Base-by-base conservation (phyloP, 768 basidiomycete species). In the Auricularia heimuer region DNA sequence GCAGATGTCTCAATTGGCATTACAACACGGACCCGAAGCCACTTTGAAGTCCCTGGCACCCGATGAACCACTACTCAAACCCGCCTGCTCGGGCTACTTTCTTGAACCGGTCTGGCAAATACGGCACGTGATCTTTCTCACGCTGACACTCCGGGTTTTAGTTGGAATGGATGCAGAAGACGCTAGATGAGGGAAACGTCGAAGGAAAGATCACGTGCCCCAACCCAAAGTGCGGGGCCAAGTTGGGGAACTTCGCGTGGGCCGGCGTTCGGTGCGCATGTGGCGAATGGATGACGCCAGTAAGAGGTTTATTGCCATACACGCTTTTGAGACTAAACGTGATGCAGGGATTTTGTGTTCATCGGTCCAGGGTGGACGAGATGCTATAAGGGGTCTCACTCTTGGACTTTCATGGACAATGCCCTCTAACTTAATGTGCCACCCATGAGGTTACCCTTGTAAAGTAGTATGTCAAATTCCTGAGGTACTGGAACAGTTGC, bases 181-280 rank as follows among this genome's bases (percentile, higher is more conserved):
- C 89, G 69, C 77, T 98, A 8, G 80, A 85, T 42, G 74, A 77
- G n/a, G 95, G 94, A 0, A 81, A 86, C 54, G 77, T 95, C 44
- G 83, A 87, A 0, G 97, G 97, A 18, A 97, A 94, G 80, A 90
- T 99, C 69, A 66, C 83, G 0, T 99, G 97, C 70, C 97, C 97
- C 3, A 96, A 95, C 74, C 82, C 86, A 70, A 94, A 91, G 71
- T 99, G 97, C 70, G 82, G 82, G 2, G 86, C 84, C 33, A 99
- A 99, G 77, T 80, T 99, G 18, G 97, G 97, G 2, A 97, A 92
- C 73, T 98, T 87, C 70, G 94, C 97, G 73, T 99, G 97, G 97
- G 93, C 94, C 3, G 96, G 96, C 0, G 86, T 92, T 35, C 84
- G 87, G 70, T 96, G 94, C 72, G 89, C 91, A 29, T 98, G 94